These are phyloP conservation scores for Solanum okadae DNA, from an alignment of 257 asterid genomes.

Conservation along the genomic window DNA sequence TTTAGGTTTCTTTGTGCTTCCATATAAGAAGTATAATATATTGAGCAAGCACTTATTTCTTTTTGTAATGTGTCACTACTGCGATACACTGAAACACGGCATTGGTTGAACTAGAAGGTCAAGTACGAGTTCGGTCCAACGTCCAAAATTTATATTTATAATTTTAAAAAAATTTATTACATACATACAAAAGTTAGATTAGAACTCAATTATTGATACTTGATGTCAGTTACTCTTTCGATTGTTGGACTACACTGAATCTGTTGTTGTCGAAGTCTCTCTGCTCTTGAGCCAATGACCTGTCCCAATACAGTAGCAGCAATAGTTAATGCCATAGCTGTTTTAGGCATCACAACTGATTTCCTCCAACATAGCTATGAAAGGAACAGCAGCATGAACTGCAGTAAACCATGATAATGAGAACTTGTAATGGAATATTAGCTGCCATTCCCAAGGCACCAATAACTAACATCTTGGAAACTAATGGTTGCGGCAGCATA, in stretches of 20 bases:
- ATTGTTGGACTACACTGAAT: no score
- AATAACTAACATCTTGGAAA: conserved; percentile 52
- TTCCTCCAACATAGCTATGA: conserved; percentile 84
- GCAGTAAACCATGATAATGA: conserved; percentile 20
- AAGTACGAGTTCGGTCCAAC: not conserved
- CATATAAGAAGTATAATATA: not conserved
- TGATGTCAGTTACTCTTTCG: not conserved
- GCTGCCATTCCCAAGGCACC: conserved; percentile 62
- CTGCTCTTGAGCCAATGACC: conserved; percentile 28
- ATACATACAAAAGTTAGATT: no score
- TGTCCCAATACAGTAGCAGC: conserved; percentile 71
- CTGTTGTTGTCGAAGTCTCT: no score
- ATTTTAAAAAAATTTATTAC: no score
- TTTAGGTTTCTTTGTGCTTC: not conserved
- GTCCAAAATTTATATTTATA: no score
- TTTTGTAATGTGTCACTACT: not conserved
- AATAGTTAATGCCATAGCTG: conserved; percentile 69
- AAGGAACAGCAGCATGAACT: conserved; percentile 70
- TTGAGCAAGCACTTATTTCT: not conserved
- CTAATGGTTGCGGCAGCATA: conserved; percentile 59
- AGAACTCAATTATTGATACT: not conserved
- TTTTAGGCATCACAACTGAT: conserved; percentile 68
- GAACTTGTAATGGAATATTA: conserved; percentile 58
- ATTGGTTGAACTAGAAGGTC: not conserved
- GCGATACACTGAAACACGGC: no score